phyloP scores from a whole-genome alignment of 768 basidiomycete genomes.

The Leucocoprinus leucothites region DNA sequence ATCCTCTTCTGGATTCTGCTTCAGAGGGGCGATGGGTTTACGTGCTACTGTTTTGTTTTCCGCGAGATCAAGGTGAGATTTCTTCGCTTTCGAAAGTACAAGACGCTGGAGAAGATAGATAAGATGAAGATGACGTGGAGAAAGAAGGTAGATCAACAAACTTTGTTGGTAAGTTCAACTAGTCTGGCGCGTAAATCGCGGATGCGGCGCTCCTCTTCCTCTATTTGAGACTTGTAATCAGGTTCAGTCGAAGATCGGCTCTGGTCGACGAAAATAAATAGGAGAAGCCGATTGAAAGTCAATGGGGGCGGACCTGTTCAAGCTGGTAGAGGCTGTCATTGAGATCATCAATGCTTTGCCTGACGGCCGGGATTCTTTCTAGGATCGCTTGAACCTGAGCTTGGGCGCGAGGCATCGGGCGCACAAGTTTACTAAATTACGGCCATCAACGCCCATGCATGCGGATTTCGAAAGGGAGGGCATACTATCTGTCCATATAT shows the following conservation, averaged over 20 bases:
- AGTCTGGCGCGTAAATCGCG: conserved; percentile 34
- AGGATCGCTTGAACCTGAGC: conserved; percentile 42
- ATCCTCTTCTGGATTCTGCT: conserved; percentile 38
- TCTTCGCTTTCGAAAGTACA: conserved; percentile 1
- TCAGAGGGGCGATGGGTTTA: conserved; percentile 23
- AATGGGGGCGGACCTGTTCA: background rate
- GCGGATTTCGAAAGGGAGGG: conserved; percentile 11
- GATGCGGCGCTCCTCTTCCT: conserved; percentile 41
- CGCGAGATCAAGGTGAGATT: conserved; percentile 10
- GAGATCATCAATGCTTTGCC: conserved; percentile 32
- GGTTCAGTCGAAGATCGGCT: background rate
- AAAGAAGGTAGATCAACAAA: conserved; percentile 15
- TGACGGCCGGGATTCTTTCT: conserved; percentile 33
- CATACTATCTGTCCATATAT: conserved; percentile 77
- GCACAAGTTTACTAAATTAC: conserved; percentile 32
- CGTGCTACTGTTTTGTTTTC: background rate
- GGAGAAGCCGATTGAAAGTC: background rate
- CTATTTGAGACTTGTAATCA: conserved; percentile 31
- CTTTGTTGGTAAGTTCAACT: conserved; percentile 39
- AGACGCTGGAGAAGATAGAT: conserved; percentile 10
- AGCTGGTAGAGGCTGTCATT: conserved; percentile 19
- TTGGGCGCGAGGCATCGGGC: conserved; percentile 51
- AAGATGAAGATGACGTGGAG: background rate
- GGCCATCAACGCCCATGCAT: background rate
- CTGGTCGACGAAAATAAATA: background rate